Conservation (phyloP, 768 basidiomycete species). For the Phanerochaete sordida region DNA sequence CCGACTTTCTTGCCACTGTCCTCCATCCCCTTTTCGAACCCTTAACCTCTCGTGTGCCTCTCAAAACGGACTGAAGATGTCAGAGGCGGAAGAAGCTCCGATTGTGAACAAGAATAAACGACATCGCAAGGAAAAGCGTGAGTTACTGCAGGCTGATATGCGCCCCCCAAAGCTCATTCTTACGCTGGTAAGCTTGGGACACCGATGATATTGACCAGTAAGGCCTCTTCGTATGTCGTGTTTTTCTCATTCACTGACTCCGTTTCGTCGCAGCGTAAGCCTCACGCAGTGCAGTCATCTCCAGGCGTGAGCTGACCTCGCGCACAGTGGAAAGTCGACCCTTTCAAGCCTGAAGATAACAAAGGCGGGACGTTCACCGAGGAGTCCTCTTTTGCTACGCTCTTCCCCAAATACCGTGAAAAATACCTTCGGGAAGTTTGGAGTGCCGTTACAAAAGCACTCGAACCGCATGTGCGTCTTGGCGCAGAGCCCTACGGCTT, state of each 20-base stretch:
- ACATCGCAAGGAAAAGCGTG: constrained; percentile 94
- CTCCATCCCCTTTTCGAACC: too few species aligned
- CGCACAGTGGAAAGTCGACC: constrained; percentile 76
- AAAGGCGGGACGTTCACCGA: constrained; percentile 83
- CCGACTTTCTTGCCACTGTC: not conserved
- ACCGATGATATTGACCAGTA: constrained; percentile 99
- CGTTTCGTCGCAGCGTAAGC: constrained; percentile 28
- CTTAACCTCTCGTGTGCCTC: not conserved
- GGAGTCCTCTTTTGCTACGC: constrained; percentile 96
- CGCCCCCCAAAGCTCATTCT: constrained; percentile 8
- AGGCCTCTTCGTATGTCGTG: constrained; percentile 32
- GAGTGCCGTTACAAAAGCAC: constrained; percentile 81
- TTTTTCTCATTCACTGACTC: not conserved
- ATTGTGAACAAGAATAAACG: constrained; percentile 80
- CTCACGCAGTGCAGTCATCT: not conserved
- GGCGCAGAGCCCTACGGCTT: not conserved
- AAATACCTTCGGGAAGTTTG: constrained; percentile 94
- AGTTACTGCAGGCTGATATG: constrained; percentile 25
- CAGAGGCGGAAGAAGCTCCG: constrained; percentile 30
- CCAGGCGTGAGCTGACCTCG: not conserved
- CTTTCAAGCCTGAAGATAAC: constrained; percentile 73
- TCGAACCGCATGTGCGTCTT: constrained; percentile 70
- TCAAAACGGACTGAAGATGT: not conserved
- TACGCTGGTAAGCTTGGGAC: constrained; percentile 79
- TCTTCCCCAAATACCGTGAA: constrained; percentile 98